These are phyloP conservation scores for Adansonia madagascariensis DNA, from an alignment of 441 rosid genomes.

Conservation along the genomic window DNA sequence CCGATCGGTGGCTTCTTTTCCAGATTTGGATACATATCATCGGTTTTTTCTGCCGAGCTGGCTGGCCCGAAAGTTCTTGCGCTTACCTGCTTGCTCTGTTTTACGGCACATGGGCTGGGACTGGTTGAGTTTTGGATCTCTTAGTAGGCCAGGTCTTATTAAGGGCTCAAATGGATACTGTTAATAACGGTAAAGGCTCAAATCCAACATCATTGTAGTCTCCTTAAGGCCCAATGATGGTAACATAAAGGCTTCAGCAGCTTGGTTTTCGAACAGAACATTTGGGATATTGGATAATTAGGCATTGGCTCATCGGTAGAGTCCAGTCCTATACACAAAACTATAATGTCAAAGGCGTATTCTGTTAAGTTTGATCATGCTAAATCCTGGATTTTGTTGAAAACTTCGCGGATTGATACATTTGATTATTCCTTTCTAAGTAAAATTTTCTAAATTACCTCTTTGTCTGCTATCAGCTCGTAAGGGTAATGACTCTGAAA, in stretches of 20 bases:
- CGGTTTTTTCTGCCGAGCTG: conserved; percentile 20
- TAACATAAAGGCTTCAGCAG: neutral
- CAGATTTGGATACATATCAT: neutral
- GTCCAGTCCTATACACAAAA: neutral
- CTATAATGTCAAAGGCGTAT: neutral
- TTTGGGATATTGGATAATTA: neutral
- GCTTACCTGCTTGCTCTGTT: neutral
- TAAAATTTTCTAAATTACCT: no score
- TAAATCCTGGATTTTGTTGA: neutral
- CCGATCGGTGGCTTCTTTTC: no score
- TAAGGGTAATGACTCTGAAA: neutral
- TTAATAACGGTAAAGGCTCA: neutral
- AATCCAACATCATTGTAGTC: conserved; percentile 3
- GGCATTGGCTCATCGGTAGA: neutral
- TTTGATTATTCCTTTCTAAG: no score
- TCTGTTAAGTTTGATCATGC: neutral
- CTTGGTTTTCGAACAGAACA: neutral
- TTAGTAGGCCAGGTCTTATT: neutral
- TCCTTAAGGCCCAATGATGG: neutral
- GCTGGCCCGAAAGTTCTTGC: conserved; percentile 4
- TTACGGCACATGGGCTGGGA: neutral
- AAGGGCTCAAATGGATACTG: neutral
- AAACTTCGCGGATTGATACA: neutral
- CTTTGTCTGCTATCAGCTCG: no score
- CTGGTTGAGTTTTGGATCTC: neutral